A percentile compares a stretch with the other conserved stretches of the same genome.
Conservation (phyloP, 2,329 filamentous ascomycete species). For the Aspergillus texensis region DNA sequence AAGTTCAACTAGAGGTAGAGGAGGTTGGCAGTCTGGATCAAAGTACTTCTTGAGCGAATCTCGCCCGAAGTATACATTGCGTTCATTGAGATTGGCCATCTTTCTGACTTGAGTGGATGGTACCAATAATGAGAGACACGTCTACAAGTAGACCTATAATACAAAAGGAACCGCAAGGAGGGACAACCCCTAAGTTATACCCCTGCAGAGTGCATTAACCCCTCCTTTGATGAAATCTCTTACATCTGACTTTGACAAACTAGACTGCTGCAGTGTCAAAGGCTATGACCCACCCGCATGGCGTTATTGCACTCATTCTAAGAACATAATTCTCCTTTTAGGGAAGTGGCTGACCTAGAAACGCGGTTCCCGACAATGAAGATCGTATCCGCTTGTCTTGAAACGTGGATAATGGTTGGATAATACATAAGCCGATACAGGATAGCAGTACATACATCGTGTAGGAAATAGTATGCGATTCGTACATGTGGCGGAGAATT, state of each 20-base stretch:
- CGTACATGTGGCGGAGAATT: not conserved
- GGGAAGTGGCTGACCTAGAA: not conserved
- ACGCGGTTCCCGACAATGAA: not conserved
- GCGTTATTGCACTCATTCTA: not conserved
- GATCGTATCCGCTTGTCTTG: not conserved
- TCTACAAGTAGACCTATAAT: conserved; percentile 1
- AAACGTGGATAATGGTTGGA: not conserved
- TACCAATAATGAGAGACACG: not conserved
- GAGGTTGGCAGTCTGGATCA: conserved; percentile 60
- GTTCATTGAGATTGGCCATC: conserved; percentile 34
- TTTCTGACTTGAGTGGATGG: conserved; percentile 12
- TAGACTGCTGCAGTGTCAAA: not conserved
- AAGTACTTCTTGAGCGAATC: conserved; percentile 62
- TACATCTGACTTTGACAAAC: not conserved
- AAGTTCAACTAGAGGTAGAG: conserved; percentile 64
- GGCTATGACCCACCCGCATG: not conserved
- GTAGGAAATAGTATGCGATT: not conserved
- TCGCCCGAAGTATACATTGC: conserved; percentile 62
- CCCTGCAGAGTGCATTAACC: not conserved
- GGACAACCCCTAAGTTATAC: conserved; percentile 14
- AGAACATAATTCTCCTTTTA: not conserved
- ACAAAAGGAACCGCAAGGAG: conserved; percentile 1
- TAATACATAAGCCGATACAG: not conserved
- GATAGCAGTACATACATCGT: not conserved
- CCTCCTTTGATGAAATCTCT: not conserved